Base-by-base conservation (phyloP, 2,329 filamentous ascomycete species). In the Botrytis fabae region DNA sequence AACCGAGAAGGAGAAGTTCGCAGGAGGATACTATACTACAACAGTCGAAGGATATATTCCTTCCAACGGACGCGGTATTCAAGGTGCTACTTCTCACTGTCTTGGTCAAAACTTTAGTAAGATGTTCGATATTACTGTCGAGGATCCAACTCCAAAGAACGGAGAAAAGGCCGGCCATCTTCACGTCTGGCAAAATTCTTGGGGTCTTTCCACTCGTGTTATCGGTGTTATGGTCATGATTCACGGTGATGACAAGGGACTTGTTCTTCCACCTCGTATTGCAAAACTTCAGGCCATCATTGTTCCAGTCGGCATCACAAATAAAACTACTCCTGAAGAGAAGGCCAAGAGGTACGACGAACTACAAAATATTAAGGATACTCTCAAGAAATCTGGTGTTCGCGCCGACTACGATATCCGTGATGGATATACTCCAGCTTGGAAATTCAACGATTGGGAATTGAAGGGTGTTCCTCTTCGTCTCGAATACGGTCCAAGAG, bases 171-270 rank as follows among this genome's bases (percentile, higher is more conserved):
- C 93, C 77, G 88, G 91, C 78, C 91, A 94, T 80, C 85, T 98
- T 73, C 86, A 95, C 81, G 95, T 98, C 73, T 98, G 95, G 95
- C 96, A 99, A 83, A 99, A 99, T 86, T 98, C 94, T 22, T 99
- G 96, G 96, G 96, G 96, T 84, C 89, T 99, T 75, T 98, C 95
- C 1, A 99, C 96, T 71, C 94, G 96, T 81, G 94, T 95, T 73
- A 97, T 99, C 77, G 97, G 96, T 85, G 94, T 98, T 82, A 98
- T 98, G 95, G 93, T 98, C 80, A 96, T 99, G 90, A 94, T 97
- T 75, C 96, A 99, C 84, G 92, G 94, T 80, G 96, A 99, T 82
- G 92, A 99, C 85, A 95, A 95, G 83, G 96, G 96, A 76, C 88
- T 99, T 28, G 94, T 98, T 75, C 90, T 98, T 70, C 96, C 96